Evolutionary conservation across 176 grass and related monocot genomes (phyloP), one percentile per base, ranked within the genome.

Genomic region (Zoysia japonica): DNA sequence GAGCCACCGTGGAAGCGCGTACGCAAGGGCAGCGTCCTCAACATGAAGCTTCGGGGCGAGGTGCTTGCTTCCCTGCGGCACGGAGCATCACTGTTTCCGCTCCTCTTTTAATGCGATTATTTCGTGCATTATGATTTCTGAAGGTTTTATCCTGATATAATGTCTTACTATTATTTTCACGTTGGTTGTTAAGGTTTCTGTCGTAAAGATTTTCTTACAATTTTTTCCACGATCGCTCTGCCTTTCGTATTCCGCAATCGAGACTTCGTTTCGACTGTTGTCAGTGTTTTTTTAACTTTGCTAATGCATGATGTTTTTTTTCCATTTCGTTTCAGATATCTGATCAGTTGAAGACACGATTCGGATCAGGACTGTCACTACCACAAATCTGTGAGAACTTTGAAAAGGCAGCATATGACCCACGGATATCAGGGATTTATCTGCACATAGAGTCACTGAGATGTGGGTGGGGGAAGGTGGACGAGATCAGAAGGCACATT

Each of bases 351-450:
- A 88, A 87, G 48, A 87, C 41, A 38, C 82, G 88, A 68, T 98
- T 98, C 85, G 52, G 83, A 15, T 92, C 92, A 4, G 95, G 88
- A 9, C 59, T 98, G 7, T 94, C 95, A 13, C 79, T 98, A 54
- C 96, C 96, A 28, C 85, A 94, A 91, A 91, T 98, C 41, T 98
- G 96, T 7, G 92, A 98, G 57, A 92, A 90, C 66, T 93, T 98
- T 76, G 84, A 85, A 66, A 98, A 98, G 86, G 96, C 92, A 19
- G 88, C 90, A 46, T 98, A 98, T 84, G 96, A 98, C 68, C 86
- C 96, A 78, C 90, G 90, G 51, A 89, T 98, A 90, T 89, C 89
- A 3, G 96, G 96, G 75, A 77, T 98, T 17, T 98, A 94, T 79
- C 81, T 94, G 76, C 89, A 98, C 64, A 93, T 95, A 73, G 92